Evolutionary conservation across 2,329 filamentous ascomycete species (phyloP), one percentile per base, ranked within the genome.

Genomic region (Rhynchosporium secalis): DNA sequence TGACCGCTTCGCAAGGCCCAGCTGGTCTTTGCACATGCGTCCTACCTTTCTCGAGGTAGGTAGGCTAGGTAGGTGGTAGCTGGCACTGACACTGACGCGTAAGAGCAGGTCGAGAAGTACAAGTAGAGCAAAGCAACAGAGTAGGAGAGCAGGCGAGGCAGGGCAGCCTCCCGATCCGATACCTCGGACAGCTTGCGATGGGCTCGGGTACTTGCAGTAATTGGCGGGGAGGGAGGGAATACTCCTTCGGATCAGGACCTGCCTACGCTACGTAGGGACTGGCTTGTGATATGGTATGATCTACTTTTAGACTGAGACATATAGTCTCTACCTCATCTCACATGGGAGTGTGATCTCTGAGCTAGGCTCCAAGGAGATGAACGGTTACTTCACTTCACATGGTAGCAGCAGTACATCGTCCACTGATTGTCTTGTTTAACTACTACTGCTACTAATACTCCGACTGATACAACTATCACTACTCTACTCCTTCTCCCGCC

Each of bases 401-500:
- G 48, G 26, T 6, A 40, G n/a, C n/a, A 54, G 4, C 40, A 13
- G 43, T 38, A 55, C 45, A 29, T 56, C 51, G 38, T 55, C 52
- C 57, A 55, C 58, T 62, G 46, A 57, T 49, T 45, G 47, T 66
- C 56, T 51, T 58, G 62, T 61, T 43, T 61, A 55, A 59, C 52
- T 52, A 38, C 36, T 45, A 46, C 54, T 31, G n/a, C 54, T 56
- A 65, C 65, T 62, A n/a, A 38, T 56, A 65, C 65, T 62, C 12
- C 36, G 28, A 46, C 54, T 31, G n/a, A 40, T 52, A 65, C 65
- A 60, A 66, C 64, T 60, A 65, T 61, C 65, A 61, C 62, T 62
- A 68, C 60, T 69, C 64, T 70, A 66, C 62, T 61, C 45, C 48
- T 51, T 59, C 48, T 48, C 51, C 55, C 58, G 20, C 1, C 20